Evolutionary conservation across 805 yeast genomes (phyloP).

Genomic region (Candida cerambycidarum): DNA sequence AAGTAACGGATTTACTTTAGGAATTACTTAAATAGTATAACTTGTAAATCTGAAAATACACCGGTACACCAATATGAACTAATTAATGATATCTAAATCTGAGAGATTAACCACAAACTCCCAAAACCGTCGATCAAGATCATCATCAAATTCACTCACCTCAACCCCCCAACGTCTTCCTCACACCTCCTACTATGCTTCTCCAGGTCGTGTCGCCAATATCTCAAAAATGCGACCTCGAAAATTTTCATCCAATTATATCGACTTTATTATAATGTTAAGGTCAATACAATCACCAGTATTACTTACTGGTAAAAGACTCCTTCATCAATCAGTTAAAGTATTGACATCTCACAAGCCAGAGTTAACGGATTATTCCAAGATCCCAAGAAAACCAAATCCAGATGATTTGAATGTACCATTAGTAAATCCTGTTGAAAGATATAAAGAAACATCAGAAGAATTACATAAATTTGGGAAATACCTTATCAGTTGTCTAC

Average conservation of each 20-base stretch:
- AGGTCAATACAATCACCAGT: conserved; percentile 7
- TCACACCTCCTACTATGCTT: too few relatives aligned
- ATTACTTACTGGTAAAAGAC: conserved; percentile 7
- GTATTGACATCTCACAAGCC: conserved; percentile 12
- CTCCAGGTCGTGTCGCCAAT: too few relatives aligned
- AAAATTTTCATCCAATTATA: conserved; percentile 8
- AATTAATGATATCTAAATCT: too few relatives aligned
- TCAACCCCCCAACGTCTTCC: too few relatives aligned
- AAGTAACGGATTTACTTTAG: too few relatives aligned
- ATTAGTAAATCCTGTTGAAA: conserved; percentile 74
- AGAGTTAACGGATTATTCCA: conserved; percentile 35
- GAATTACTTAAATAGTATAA: too few relatives aligned
- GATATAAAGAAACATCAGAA: conserved; percentile 62
- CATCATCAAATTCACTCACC: too few relatives aligned
- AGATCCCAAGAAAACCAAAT: conserved; percentile 36
- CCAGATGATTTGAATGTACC: conserved; percentile 41
- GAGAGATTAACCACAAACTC: too few relatives aligned
- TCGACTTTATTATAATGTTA: conserved; percentile 7
- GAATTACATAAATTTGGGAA: conserved; percentile 80
- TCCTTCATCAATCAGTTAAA: conserved; percentile 6
- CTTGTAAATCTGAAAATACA: too few relatives aligned
- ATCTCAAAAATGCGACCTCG: conserved; percentile 5
- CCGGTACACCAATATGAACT: too few relatives aligned
- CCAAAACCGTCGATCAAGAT: too few relatives aligned
- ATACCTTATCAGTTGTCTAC: conserved; percentile 73